A percentile compares a stretch with the other conserved stretches of the same genome.
These are phyloP conservation scores for Rhodomyrtus psidioides DNA, from an alignment of 441 rosid species.

Conservation along the genomic window DNA sequence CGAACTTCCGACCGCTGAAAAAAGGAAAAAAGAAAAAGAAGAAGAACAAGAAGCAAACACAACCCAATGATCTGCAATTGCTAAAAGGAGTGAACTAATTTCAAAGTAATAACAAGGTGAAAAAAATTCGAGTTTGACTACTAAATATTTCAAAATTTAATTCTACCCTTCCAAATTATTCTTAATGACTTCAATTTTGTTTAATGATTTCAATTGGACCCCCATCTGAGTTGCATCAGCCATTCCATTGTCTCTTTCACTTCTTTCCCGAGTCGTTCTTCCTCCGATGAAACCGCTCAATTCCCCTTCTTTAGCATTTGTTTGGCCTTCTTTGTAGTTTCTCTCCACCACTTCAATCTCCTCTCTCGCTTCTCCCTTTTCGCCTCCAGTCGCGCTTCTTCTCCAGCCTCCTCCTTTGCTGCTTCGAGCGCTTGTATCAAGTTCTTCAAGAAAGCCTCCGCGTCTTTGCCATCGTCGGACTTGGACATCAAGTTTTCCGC, in stretches of 20 bases:
- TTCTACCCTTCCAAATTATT: neutral
- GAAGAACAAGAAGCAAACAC: neutral
- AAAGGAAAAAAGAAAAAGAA: neutral
- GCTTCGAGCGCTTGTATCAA: conserved; percentile 1
- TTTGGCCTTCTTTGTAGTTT: neutral
- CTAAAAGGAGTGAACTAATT: neutral
- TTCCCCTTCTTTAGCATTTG: neutral
- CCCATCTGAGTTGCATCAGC: neutral
- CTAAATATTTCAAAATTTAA: neutral
- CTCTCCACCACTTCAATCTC: neutral
- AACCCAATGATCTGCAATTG: neutral
- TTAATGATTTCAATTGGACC: neutral
- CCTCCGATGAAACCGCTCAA: neutral
- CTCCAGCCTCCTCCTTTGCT: neutral
- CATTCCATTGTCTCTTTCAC: neutral
- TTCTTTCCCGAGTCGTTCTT: neutral
- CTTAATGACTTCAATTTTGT: neutral
- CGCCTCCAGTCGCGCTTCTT: neutral
- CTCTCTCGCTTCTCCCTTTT: neutral
- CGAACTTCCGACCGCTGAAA: neutral
- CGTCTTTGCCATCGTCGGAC: neutral
- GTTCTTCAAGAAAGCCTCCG: neutral
- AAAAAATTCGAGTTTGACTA: neutral
- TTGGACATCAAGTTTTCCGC: conserved; percentile 9
- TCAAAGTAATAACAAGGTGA: neutral